Evolutionary conservation across 176 grass and related monocot species (phyloP).

Genomic region (Paspalum notatum): DNA sequence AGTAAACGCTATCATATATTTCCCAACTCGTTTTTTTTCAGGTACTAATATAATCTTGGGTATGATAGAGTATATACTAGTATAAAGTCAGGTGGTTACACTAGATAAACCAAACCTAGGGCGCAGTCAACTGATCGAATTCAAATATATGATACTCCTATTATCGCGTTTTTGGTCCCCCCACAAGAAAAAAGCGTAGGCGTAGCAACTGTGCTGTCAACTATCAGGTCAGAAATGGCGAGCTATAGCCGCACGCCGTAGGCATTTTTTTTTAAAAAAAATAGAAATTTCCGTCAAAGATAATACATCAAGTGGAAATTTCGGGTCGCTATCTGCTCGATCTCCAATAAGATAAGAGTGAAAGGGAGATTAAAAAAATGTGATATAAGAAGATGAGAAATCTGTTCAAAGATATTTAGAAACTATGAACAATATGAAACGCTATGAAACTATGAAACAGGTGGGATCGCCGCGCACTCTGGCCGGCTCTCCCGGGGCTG

Average conservation of each 20-base stretch:
- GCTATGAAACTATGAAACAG: too few species aligned
- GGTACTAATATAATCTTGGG: neutral
- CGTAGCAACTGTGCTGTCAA: neutral
- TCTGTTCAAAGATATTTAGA: too few species aligned
- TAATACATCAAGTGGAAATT: too few species aligned
- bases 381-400: too few species aligned
- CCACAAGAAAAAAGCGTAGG: neutral
- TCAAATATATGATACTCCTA: neutral
- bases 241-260: neutral
- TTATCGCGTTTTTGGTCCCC: too few species aligned
- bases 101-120: neutral
- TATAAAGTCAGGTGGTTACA: neutral
- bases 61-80: neutral
- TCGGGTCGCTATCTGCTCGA: too few species aligned
- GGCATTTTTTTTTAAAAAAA: neutral
- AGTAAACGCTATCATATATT: neutral
- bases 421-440: too few species aligned
- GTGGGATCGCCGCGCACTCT: too few species aligned
- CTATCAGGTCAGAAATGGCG: neutral
- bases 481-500: too few species aligned
- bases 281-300: neutral
- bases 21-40: neutral
- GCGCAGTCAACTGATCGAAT: conserved; percentile 8
- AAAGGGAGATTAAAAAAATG: too few species aligned
- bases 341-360: too few species aligned